Evolutionary conservation across 1,284 basidiomycete species (phyloP).

Genomic region (Abortiporus biennis): DNA sequence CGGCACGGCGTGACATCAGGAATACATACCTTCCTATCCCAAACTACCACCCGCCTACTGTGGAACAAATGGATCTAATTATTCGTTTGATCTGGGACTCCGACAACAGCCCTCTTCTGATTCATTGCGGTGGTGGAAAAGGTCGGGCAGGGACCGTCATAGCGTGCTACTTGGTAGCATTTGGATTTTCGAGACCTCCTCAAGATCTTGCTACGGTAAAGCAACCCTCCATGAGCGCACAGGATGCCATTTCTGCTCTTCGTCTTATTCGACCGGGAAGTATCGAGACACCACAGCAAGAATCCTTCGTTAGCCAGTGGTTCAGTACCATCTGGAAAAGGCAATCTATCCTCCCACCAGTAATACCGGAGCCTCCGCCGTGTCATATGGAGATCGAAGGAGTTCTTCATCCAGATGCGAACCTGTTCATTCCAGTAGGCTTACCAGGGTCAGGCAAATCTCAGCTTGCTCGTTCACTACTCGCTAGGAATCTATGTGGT

Average conservation of each 20-base stretch:
- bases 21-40: constrained; percentile 53
- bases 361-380: constrained; percentile 42
- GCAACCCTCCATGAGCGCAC: constrained; percentile 33
- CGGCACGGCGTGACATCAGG: constrained; percentile 30
- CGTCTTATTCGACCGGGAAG: constrained; percentile 47
- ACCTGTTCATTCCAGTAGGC: constrained; percentile 50
- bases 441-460: constrained; percentile 59
- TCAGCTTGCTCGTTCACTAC: constrained; percentile 41
- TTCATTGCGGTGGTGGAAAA: constrained; percentile 61
- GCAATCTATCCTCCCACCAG: constrained; percentile 39
- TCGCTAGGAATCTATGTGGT: constrained; percentile 34
- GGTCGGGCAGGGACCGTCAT: constrained; percentile 57
- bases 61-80: constrained; percentile 56
- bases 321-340: constrained; percentile 56
- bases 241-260: constrained; percentile 40
- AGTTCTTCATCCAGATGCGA: constrained; percentile 23
- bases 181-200: constrained; percentile 39
- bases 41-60: constrained; percentile 46
- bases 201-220: constrained; percentile 17
- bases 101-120: constrained; percentile 40
- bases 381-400: constrained; percentile 41
- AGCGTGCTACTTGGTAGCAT: constrained; percentile 53
- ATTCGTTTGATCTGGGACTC: constrained; percentile 39
- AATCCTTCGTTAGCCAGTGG: constrained; percentile 49
- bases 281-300: constrained; percentile 49